Conservation (phyloP, 176 grass and related monocot genomes). For the Olyra latifolia region DNA sequence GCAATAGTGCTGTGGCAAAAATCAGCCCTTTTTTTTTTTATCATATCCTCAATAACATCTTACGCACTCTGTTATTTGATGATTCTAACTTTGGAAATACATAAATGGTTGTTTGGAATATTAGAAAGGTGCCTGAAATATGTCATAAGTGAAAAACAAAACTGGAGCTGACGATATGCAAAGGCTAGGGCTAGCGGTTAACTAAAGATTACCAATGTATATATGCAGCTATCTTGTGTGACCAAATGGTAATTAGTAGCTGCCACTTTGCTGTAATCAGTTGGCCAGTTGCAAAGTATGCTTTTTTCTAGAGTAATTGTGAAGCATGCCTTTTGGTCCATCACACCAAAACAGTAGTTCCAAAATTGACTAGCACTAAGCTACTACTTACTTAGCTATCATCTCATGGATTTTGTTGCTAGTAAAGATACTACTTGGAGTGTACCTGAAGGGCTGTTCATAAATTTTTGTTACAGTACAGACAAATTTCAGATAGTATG, state of each 20-base stretch:
- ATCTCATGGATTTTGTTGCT: not conserved
- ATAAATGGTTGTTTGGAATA: conserved; percentile 27
- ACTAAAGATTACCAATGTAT: not conserved
- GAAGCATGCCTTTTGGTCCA: conserved; percentile 35
- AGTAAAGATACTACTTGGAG: conserved; percentile 30
- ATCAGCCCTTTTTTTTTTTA: conserved; percentile 34
- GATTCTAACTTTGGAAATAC: conserved; percentile 32
- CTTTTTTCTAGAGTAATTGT: conserved; percentile 1
- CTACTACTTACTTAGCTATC: not conserved
- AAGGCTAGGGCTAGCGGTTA: not conserved
- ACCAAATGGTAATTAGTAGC: conserved; percentile 30
- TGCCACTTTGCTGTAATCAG: conserved; percentile 14
- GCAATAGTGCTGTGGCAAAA: conserved; percentile 38
- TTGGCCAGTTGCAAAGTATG: conserved; percentile 39
- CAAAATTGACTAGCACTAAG: conserved; percentile 12
- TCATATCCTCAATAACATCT: conserved; percentile 35
- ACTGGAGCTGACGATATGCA: too few species aligned
- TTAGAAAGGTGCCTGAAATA: conserved; percentile 27
- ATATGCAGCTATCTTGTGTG: conserved; percentile 15
- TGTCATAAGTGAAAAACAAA: conserved; percentile 27
- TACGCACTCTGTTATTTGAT: conserved; percentile 23
- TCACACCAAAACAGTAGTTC: conserved; percentile 16
- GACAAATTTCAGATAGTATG: not conserved
- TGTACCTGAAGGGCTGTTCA: conserved; percentile 19
- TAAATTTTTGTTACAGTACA: not conserved